A percentile compares a stretch with the other conserved stretches of the same genome.
Conservation (phyloP, 2,329 filamentous ascomycete genomes). For the Cladophialophora exuberans region DNA sequence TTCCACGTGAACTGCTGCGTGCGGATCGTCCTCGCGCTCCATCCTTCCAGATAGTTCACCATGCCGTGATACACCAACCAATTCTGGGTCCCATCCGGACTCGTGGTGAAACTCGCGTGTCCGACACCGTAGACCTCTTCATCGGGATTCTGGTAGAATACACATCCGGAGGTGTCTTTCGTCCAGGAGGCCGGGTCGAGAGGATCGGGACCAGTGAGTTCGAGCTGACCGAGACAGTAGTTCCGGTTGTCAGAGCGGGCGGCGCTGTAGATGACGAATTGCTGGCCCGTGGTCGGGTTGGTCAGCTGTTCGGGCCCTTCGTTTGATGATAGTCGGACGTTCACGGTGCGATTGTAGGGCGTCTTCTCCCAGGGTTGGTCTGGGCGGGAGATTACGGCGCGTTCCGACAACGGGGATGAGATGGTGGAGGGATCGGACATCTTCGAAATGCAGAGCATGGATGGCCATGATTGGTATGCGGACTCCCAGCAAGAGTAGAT, state of each 20-base stretch:
- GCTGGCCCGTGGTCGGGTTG: slow-evolving; percentile 52
- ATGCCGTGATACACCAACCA: slow-evolving; percentile 61
- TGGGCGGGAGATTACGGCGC: slow-evolving; percentile 52
- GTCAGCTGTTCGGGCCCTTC: slow-evolving; percentile 56
- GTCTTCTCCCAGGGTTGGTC: slow-evolving; percentile 57
- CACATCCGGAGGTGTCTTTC: slow-evolving; percentile 51
- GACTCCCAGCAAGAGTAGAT: slow-evolving; percentile 45
- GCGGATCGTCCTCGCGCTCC: slow-evolving; percentile 52
- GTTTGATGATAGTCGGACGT: slow-evolving; percentile 49
- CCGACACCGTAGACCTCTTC: slow-evolving; percentile 53
- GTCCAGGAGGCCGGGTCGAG: slow-evolving; percentile 54
- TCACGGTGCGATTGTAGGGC: slow-evolving; percentile 48
- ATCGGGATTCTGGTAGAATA: slow-evolving; percentile 55
- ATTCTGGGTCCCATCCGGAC: slow-evolving; percentile 51
- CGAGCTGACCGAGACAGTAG: slow-evolving; percentile 57
- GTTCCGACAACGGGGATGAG: slow-evolving; percentile 48
- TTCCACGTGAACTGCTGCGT: slow-evolving; percentile 55
- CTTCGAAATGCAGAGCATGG: slow-evolving; percentile 58
- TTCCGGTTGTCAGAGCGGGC: slow-evolving; percentile 56
- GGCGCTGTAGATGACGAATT: slow-evolving; percentile 55
- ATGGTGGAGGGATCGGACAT: slow-evolving; percentile 54
- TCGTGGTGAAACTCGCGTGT: slow-evolving; percentile 55
- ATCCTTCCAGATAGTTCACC: slow-evolving; percentile 51
- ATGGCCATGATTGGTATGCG: slow-evolving; percentile 52
- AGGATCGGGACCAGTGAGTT: slow-evolving; percentile 53